Evolutionary conservation across 352 stramenopile species (phyloP).

Genomic region (Globisporangium nagaii): DNA sequence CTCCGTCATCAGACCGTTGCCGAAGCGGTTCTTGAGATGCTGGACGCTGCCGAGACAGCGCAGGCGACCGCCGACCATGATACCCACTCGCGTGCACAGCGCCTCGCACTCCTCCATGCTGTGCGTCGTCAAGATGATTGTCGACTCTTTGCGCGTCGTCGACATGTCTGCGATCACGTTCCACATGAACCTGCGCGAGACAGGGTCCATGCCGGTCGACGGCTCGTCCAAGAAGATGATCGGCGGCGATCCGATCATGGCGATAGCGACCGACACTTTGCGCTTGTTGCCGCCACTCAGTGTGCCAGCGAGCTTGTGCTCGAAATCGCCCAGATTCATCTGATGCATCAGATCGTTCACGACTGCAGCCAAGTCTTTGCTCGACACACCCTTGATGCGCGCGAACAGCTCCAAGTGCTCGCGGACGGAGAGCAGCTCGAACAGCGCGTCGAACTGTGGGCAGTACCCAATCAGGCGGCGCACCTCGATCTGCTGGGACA

Average conservation of each 20-base stretch:
- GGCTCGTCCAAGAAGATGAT: conserved; percentile 89
- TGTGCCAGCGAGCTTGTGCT: conserved; percentile 60
- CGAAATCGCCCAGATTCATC: conserved; percentile 64
- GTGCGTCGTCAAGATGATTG: conserved; percentile 93
- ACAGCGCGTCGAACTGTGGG: conserved; percentile 86
- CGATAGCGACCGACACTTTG: conserved; percentile 91
- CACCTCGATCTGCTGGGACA: conserved; percentile 67
- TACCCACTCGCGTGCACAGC: conserved; percentile 92
- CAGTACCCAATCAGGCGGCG: conserved; percentile 89
- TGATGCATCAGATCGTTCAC: conserved; percentile 73
- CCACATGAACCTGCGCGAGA: conserved; percentile 92
- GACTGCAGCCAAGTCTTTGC: conserved; percentile 28
- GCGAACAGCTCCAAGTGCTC: conserved; percentile 89
- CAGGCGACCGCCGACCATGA: conserved; percentile 84
- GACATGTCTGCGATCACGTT: conserved; percentile 86
- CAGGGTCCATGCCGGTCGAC: conserved; percentile 90
- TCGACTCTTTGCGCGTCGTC: conserved; percentile 57
- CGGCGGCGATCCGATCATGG: conserved; percentile 89
- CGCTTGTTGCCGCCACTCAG: conserved; percentile 92
- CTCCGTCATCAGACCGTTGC: conserved; percentile 91
- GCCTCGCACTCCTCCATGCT: conserved; percentile 96
- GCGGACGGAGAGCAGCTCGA: conserved; percentile 78
- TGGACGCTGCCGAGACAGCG: conserved; percentile 85
- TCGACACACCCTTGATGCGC: conserved; percentile 81
- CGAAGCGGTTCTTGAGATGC: conserved; percentile 95